Evolutionary conservation across 345 rosid species (phyloP), one percentile per base, ranked within the genome.

Genomic region (Corymbia maculata): DNA sequence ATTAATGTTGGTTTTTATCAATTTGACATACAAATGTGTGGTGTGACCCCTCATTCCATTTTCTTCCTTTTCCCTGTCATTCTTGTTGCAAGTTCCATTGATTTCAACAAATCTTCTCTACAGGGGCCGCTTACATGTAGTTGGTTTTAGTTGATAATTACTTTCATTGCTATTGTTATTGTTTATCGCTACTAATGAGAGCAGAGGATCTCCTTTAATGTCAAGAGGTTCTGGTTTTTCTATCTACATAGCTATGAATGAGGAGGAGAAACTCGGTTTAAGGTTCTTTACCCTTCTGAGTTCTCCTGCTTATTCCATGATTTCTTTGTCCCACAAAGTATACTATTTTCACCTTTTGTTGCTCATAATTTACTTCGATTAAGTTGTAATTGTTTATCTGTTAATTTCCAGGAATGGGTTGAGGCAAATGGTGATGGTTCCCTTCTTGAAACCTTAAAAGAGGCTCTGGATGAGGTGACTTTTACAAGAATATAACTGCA

Each of bases 391-490:
- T 51, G 75, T 50, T 53, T 47, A 66, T 68, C 66, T 30, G 28
- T 52, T 57, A 52, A 87, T 53, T 66, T 89, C n/a, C 90, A 96
- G 99, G 98, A 92, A 90, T 97, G 99, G 99, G 30, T 85, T 80
- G 96, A 92, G 94, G 94, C 92, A 85, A 92, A 96, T 87, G 98
- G 91, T 85, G 96, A 92, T 75, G 90, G 94, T 91, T 95, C 98
- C 86, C 93, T 98, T 24, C 93, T 96, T 75, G 99, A 95, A 88
- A 91, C 95, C 28, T 64, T 98, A 86, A 95, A 94, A 93, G 92
- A 94, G 94, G 98, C 98, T 90, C 94, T 98, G 86, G 99, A 98
- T 91, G 99, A 97, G 99, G 99, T 97, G 89, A 90, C 90, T 86
- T 80, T 85, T 47, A 26, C 49, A 68, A 86, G 79, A 21, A 66